Evolutionary conservation across 2,329 filamentous ascomycete genomes (phyloP).

Genomic region (Fusarium sulawesiense): DNA sequence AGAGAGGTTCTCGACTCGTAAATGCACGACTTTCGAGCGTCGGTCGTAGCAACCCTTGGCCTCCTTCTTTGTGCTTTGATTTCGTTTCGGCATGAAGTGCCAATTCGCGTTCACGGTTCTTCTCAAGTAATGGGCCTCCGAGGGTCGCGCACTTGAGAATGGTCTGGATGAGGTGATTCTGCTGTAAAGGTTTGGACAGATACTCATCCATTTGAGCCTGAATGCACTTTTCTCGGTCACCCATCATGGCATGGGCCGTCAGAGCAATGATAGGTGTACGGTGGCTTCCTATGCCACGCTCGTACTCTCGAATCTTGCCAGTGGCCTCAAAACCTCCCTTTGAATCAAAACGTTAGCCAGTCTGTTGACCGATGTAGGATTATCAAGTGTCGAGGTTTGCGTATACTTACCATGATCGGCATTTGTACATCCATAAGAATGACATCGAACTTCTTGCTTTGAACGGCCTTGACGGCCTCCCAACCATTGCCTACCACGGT

Average conservation of each 20-base stretch:
- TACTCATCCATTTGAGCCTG: constrained; percentile 99
- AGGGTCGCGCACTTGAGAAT: constrained; percentile 97
- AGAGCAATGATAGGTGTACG: constrained; percentile 96
- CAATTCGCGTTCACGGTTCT: constrained; percentile 72
- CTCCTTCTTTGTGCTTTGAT: constrained; percentile 54
- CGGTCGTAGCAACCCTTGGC: constrained; percentile 54
- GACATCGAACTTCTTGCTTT: constrained; percentile 92
- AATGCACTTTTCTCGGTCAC: constrained; percentile 97
- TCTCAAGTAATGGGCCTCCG: constrained; percentile 83
- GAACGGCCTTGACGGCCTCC: constrained; percentile 92
- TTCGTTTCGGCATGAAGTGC: constrained; percentile 63
- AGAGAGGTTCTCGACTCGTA: constrained; percentile 73
- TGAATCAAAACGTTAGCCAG: constrained; percentile 51
- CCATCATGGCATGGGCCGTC: constrained; percentile 98
- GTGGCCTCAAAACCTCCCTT: constrained; percentile 97
- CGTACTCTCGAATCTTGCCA: constrained; percentile 94
- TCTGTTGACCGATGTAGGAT: background rate
- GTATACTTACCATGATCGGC: constrained; percentile 87
- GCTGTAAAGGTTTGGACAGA: constrained; percentile 93
- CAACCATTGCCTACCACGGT: constrained; percentile 95
- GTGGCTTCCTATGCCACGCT: constrained; percentile 80
- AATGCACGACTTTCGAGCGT: constrained; percentile 69
- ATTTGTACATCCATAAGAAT: constrained; percentile 99
- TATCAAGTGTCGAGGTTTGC: background rate
- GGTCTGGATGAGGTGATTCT: constrained; percentile 97